Conservation (phyloP, 2,329 filamentous ascomycete species). For the Colletotrichum limetticola region DNA sequence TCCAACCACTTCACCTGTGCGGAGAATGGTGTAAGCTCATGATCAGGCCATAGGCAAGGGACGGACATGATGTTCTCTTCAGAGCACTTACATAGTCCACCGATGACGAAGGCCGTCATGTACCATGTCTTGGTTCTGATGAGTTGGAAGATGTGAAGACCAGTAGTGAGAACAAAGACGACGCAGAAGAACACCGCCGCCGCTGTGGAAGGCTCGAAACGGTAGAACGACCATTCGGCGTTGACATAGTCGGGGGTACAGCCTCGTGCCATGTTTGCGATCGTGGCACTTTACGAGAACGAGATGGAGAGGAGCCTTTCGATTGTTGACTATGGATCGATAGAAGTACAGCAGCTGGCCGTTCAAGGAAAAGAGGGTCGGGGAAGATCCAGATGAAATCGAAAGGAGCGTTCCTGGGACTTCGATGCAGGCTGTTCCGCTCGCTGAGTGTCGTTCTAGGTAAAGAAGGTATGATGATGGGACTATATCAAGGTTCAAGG, state of each 20-base stretch:
- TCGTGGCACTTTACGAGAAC: no score
- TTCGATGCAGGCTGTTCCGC: background rate
- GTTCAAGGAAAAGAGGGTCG: no score
- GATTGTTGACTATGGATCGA: no score
- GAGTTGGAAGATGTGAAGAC: conserved; percentile 27
- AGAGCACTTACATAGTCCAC: conserved; percentile 27
- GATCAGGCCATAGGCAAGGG: no score
- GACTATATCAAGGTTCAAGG: background rate
- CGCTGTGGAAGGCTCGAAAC: conserved; percentile 31
- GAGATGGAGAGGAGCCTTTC: background rate
- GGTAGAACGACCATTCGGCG: conserved; percentile 24
- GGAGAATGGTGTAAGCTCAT: background rate
- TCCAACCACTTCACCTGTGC: conserved; percentile 27
- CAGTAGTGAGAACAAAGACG: conserved; percentile 15
- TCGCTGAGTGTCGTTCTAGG: background rate
- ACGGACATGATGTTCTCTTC: background rate
- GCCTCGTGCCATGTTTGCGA: conserved; percentile 4
- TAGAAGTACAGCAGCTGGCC: no score
- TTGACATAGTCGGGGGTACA: conserved; percentile 24
- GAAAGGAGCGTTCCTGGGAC: background rate
- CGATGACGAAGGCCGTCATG: conserved; percentile 30
- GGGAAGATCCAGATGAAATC: no score
- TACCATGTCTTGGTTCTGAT: conserved; percentile 31
- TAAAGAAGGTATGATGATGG: background rate
- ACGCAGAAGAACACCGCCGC: conserved; percentile 28